phyloP scores from a whole-genome alignment of 768 basidiomycete species.

The Termitomyces sp. region DNA sequence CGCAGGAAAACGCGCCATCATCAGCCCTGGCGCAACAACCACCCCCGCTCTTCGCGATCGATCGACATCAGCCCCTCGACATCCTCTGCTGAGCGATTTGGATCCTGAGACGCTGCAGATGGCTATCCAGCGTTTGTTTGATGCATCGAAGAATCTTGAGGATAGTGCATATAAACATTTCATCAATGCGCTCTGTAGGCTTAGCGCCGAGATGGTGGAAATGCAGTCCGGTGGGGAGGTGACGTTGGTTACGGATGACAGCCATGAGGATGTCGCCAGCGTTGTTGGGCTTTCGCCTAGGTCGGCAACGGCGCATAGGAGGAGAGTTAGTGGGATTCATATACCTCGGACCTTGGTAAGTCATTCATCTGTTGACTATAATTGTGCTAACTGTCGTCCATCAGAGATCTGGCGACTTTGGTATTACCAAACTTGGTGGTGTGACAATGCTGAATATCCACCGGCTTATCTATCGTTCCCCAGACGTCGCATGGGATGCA shows the following conservation, averaged over 20 bases:
- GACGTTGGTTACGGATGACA: slow-evolving; percentile 28
- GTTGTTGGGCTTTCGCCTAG: slow-evolving; percentile 33
- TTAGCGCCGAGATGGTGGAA: slow-evolving; percentile 91
- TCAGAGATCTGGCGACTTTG: slow-evolving; percentile 89
- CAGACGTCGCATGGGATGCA: slow-evolving; percentile 80
- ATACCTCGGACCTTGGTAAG: slow-evolving; percentile 72
- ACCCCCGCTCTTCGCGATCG: slow-evolving; percentile 26
- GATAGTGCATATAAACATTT: slow-evolving; percentile 81
- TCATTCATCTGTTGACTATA: not conserved
- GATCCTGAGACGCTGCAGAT: slow-evolving; percentile 70
- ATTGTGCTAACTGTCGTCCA: not conserved
- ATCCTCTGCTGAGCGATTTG: slow-evolving; percentile 65
- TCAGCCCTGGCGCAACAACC: slow-evolving; percentile 24
- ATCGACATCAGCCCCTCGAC: slow-evolving; percentile 31
- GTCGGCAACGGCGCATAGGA: slow-evolving; percentile 43
- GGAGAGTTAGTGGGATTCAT: slow-evolving; percentile 86
- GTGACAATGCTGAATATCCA: slow-evolving; percentile 81
- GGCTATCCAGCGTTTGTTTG: slow-evolving; percentile 81
- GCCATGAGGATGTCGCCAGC: slow-evolving; percentile 32
- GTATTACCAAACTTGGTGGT: slow-evolving; percentile 79
- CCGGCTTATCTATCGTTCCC: slow-evolving; percentile 78
- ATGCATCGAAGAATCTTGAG: slow-evolving; percentile 78
- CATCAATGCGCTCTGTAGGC: slow-evolving; percentile 66
- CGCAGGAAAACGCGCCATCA: slow-evolving; percentile 24
- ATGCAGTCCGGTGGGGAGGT: slow-evolving; percentile 58